These are phyloP conservation scores for Cordyceps pruinosa DNA, from an alignment of 2,329 filamentous ascomycete species.

Conservation along the genomic window DNA sequence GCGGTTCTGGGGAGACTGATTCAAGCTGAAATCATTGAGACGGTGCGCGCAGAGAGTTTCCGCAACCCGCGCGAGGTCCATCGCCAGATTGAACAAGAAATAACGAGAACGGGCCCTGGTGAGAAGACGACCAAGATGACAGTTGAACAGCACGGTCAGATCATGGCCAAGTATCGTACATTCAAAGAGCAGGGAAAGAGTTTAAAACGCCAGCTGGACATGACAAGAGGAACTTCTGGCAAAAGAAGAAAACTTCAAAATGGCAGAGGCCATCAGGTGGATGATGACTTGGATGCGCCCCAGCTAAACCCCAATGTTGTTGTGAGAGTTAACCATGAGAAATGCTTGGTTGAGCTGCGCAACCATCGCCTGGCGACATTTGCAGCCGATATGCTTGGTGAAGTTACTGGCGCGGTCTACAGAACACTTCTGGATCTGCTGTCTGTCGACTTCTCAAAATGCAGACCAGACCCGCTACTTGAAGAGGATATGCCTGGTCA, in stretches of 20 bases:
- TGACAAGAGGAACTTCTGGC: slow-evolving; percentile 29
- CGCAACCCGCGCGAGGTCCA: slow-evolving; percentile 54
- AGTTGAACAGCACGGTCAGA: slow-evolving; percentile 50
- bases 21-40: slow-evolving; percentile 60
- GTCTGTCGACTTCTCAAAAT: slow-evolving; percentile 61
- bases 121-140: slow-evolving; percentile 54
- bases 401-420: slow-evolving; percentile 72
- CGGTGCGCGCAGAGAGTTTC: slow-evolving; percentile 51
- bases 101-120: slow-evolving; percentile 42
- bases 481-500: slow-evolving; percentile 25
- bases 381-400: slow-evolving; percentile 62
- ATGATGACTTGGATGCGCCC: slow-evolving; percentile 35
- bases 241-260: slow-evolving; percentile 52
- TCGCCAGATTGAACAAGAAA: slow-evolving; percentile 55
- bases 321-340: slow-evolving; percentile 77
- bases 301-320: slow-evolving; percentile 58
- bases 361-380: slow-evolving; percentile 71
- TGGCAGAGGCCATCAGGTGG: slow-evolving; percentile 30
- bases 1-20: slow-evolving; percentile 48
- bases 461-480: slow-evolving; percentile 49
- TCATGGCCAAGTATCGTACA: slow-evolving; percentile 46
- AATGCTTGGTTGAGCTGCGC: slow-evolving; percentile 74
- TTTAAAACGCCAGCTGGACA: slow-evolving; percentile 46
- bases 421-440: slow-evolving; percentile 62
- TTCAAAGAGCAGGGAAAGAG: slow-evolving; percentile 45